These are phyloP conservation scores for Coniochaeta pulveracea DNA, from an alignment of 2,329 filamentous ascomycete species.

Conservation along the genomic window DNA sequence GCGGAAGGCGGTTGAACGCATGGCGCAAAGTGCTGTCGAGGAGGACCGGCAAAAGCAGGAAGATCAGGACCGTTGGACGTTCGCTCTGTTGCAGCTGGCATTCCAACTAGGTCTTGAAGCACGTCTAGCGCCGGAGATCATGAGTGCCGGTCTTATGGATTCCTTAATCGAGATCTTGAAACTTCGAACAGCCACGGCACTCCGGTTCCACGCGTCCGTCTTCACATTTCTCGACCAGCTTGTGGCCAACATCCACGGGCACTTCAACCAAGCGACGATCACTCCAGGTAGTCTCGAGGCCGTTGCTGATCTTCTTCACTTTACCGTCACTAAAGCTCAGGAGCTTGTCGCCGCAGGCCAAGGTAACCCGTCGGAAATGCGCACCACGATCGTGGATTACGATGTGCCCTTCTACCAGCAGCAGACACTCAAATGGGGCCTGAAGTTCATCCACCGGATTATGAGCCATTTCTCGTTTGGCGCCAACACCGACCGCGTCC, in stretches of 20 bases:
- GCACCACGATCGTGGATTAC: slow-evolving; percentile 83
- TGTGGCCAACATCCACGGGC: slow-evolving; percentile 74
- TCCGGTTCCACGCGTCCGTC: slow-evolving; percentile 73
- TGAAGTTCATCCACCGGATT: slow-evolving; percentile 94
- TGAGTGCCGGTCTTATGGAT: slow-evolving; percentile 79
- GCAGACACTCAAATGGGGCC: slow-evolving; percentile 82
- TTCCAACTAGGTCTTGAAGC: slow-evolving; percentile 66
- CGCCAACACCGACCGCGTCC: slow-evolving; percentile 76
- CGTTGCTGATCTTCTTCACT: slow-evolving; percentile 78
- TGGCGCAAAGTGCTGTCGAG: slow-evolving; percentile 44
- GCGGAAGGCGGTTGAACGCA: slow-evolving; percentile 76
- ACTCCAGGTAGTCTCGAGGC: slow-evolving; percentile 74
- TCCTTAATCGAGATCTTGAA: slow-evolving; percentile 82
- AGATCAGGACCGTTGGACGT: slow-evolving; percentile 79
- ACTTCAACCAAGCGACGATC: slow-evolving; percentile 75
- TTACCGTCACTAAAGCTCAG: slow-evolving; percentile 63
- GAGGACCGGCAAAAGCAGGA: slow-evolving; percentile 49
- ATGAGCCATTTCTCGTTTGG: slow-evolving; percentile 66
- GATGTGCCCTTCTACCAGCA: slow-evolving; percentile 88
- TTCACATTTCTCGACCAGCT: slow-evolving; percentile 82
- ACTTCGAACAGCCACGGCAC: slow-evolving; percentile 69
- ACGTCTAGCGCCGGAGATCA: slow-evolving; percentile 70
- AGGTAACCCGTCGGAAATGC: slow-evolving; percentile 57
- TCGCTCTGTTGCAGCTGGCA: slow-evolving; percentile 78
- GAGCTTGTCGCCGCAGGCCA: slow-evolving; percentile 54